These are phyloP conservation scores for Hansenula sp. DNA, from an alignment of 1,139 yeast genomes.

Conservation along the genomic window DNA sequence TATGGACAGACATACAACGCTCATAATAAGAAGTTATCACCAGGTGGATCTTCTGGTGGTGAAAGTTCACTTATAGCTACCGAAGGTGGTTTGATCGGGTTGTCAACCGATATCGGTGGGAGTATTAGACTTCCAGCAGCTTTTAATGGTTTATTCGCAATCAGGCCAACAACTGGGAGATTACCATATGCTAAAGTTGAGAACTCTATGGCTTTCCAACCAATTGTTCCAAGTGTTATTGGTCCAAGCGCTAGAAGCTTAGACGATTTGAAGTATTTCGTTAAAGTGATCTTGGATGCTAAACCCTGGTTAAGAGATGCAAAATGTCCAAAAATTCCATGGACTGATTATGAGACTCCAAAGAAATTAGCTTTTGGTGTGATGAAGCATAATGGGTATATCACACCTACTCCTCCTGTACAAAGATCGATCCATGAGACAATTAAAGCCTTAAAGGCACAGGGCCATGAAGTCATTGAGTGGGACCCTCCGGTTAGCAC, in stretches of 20 bases:
- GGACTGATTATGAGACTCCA: constrained; percentile 52
- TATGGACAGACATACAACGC: constrained; percentile 46
- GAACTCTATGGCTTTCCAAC: constrained; percentile 42
- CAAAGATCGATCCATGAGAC: constrained; percentile 46
- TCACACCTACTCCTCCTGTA: constrained; percentile 61
- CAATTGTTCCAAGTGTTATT: constrained; percentile 49
- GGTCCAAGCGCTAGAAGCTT: constrained; percentile 60
- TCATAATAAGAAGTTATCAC: constrained; percentile 35
- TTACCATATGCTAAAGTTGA: constrained; percentile 47
- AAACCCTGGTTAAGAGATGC: constrained; percentile 70
- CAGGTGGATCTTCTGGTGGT: constrained; percentile 58
- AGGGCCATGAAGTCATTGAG: constrained; percentile 59
- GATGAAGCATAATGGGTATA: constrained; percentile 38
- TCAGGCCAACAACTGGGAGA: constrained; percentile 48
- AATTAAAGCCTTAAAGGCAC: constrained; percentile 39
- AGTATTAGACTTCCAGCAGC: constrained; percentile 55
- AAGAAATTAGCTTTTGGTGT: constrained; percentile 42
- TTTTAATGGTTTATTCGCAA: constrained; percentile 49
- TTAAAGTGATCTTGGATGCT: constrained; percentile 47
- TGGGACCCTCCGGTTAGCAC: constrained; percentile 46
- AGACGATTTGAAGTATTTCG: constrained; percentile 60
- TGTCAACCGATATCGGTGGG: constrained; percentile 68
- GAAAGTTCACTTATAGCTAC: constrained; percentile 49
- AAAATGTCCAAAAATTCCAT: constrained; percentile 50
- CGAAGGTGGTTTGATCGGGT: constrained; percentile 47